Base-by-base conservation (phyloP, 2,329 filamentous ascomycete genomes). In the Botrytis cinerea region DNA sequence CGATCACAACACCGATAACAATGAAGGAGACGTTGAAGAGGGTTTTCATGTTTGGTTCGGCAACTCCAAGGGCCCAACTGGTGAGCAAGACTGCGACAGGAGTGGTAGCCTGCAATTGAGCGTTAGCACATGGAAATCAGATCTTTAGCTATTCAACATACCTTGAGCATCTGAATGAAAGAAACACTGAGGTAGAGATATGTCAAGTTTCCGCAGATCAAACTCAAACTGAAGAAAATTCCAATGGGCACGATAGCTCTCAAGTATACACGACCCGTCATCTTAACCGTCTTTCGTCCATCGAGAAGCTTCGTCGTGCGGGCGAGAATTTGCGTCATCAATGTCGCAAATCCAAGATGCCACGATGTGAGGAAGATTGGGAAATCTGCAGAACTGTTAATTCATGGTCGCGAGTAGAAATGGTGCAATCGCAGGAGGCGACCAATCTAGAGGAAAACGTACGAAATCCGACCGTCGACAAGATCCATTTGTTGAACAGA, bases 131-230 rank as follows among this genome's bases (percentile, higher is more conserved):
- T 9, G 35, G 28, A 25, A n/a, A 22, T 14, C 14, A 25, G 4
- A 32, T 32, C 32, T 66, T 22, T 12, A 43, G 32, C n/a, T 32
- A 48, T 25, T 28, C 18, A 25, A 68, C 72, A n/a, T 75, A 94
- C 92, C 92, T 98, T 98, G 83, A 98, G 91, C 95, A 98, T 98
- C 87, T 98, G 95, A 81, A 98, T 98, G 84, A 98, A 98, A 75
- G 95, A 93, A 74, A 98, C 95, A 78, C 92, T 96, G 75, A 98
- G 89, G 84, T 98, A 97, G 72, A 98, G 89, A 82, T 98, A 98
- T 79, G 95, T 94, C 84, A 97, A 85, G 86, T 98, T 98, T 81
- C 95, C 94, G 84, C 94, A 98, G 82, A 98, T 98, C 86, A 98
- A 88, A 84, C 92, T 96, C 86, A 98, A 86, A 82, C 93, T 96